Evolutionary conservation across 164 flowering plant species (phyloP), one percentile per base, ranked within the genome.

Genomic region (Dillenia suffruticosa): DNA sequence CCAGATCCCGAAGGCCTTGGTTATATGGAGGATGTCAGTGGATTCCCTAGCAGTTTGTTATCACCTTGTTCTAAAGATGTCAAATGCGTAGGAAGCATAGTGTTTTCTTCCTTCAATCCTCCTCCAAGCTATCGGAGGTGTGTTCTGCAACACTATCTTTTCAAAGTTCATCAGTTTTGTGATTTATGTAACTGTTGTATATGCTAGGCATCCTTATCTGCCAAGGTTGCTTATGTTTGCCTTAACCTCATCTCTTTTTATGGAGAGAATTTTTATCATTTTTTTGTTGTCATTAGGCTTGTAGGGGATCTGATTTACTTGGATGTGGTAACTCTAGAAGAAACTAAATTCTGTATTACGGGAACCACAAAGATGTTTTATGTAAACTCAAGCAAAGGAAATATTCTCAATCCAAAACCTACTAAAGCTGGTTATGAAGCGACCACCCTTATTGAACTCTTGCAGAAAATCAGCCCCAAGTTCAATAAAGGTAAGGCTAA

Each of bases 61-160:
- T 72, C 82, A 56, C 54, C 90, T 47, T 63, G 87, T 2, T 72
- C 84, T 13, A 81, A 87, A 68, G 92, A 90, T 64, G 79, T 87
- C 64, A 87, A 83, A 69, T 88, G 92, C 69, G 84, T 90, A 57
- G 94, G 88, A 64, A 88, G 86, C 74, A 79, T 95, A 55, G 90
- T 90, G 4, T 92, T 92, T 76, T 95, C 99, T 48, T 85, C 99
- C 43, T 88, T 95, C 59, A 92, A 95, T 67, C 99, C 96, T 66
- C 94, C 97, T 69, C 99, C 99, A 68, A 84, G 97, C 74, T 70
- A 90, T 72, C 80, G 96, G 80, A 90, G 97, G 99, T 86, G 67
- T 57, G 44, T 13, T 43, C 2, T 19, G 26, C 47, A 11, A 14
- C 45, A n/a, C 24, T 44, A 22, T 8, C 1, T 62, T 52, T 12